Percentiles rank a stretch among this genome's conserved stretches.
Conservation (phyloP, 2,329 filamentous ascomycete species). For the Cadophora sp. region DNA sequence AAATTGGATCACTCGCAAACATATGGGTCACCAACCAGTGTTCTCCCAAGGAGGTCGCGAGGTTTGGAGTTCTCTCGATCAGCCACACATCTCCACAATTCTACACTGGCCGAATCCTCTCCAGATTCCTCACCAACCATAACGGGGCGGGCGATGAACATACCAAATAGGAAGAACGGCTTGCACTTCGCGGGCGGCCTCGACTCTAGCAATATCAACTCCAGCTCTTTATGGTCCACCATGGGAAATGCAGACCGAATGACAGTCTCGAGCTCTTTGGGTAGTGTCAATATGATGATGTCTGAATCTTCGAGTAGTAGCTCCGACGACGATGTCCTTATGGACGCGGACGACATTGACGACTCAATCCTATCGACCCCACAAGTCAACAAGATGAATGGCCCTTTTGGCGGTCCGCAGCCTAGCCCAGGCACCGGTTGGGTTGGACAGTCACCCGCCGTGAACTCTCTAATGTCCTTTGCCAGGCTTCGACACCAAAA, state of each 20-base stretch:
- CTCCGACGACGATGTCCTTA: slow-evolving; percentile 72
- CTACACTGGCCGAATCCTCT: slow-evolving; percentile 87
- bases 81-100: slow-evolving; percentile 94
- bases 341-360: slow-evolving; percentile 76
- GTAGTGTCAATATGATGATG: slow-evolving; percentile 67
- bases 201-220: slow-evolving; percentile 67
- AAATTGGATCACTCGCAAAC: slow-evolving; percentile 85
- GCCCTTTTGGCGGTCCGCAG: slow-evolving; percentile 51
- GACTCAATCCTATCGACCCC: slow-evolving; percentile 86
- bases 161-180: slow-evolving; percentile 58
- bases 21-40: slow-evolving; percentile 86
- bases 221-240: slow-evolving; percentile 71
- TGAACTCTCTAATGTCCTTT: slow-evolving; percentile 82
- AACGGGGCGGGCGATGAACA: slow-evolving; percentile 71
- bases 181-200: slow-evolving; percentile 56
- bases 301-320: slow-evolving; percentile 79
- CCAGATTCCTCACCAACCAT: slow-evolving; percentile 91
- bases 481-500: slow-evolving; percentile 64
- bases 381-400: slow-evolving; percentile 68
- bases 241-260: slow-evolving; percentile 73
- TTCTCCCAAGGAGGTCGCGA: slow-evolving; percentile 85
- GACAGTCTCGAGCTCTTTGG: slow-evolving; percentile 74
- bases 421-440: slow-evolving; percentile 65
- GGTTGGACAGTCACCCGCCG: slow-evolving; percentile 72
- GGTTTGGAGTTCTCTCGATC: slow-evolving; percentile 93